phyloP scores from a whole-genome alignment of 2,329 filamentous ascomycete genomes.

The Boeremia lycopersici region DNA sequence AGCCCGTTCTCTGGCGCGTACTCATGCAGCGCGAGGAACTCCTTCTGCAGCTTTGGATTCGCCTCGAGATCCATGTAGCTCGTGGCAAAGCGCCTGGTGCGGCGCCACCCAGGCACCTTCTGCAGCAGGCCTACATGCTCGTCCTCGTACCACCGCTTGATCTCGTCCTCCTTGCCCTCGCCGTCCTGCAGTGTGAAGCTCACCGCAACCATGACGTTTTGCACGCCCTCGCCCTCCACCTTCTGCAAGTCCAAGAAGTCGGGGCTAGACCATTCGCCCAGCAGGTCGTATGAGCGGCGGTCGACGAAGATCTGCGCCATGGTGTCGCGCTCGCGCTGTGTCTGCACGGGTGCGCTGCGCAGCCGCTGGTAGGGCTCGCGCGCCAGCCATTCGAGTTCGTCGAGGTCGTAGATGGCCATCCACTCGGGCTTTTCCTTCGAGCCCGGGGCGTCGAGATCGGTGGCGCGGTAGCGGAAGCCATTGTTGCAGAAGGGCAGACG shows the following conservation, averaged over 20 bases:
- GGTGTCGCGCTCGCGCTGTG: conserved; percentile 63
- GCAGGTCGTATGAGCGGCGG: conserved; percentile 72
- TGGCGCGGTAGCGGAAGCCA: conserved; percentile 78
- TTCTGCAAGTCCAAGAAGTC: conserved; percentile 66
- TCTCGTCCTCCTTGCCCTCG: conserved; percentile 57
- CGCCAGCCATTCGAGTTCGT: conserved; percentile 72
- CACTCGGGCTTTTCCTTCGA: conserved; percentile 65
- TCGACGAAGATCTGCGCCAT: conserved; percentile 72
- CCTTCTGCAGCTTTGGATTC: conserved; percentile 49
- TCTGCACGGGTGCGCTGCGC: conserved; percentile 63
- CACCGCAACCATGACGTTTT: conserved; percentile 66
- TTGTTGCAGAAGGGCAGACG: conserved; percentile 76
- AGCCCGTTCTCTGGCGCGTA: conserved; percentile 71
- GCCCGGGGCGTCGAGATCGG: conserved; percentile 55
- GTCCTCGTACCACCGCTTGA: conserved; percentile 73
- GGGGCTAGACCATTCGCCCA: conserved; percentile 60
- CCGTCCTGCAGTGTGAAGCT: conserved; percentile 64
- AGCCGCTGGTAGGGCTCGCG: conserved; percentile 72
- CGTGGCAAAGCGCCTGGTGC: conserved; percentile 73
- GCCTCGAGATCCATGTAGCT: conserved; percentile 59
- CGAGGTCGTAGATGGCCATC: conserved; percentile 82
- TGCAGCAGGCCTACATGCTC: conserved; percentile 75
- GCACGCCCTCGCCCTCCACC: conserved; percentile 60
- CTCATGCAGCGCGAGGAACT: conserved; percentile 72
- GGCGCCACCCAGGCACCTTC: conserved; percentile 78